A percentile compares a stretch with the other conserved stretches of the same genome.
These are phyloP conservation scores for Durio zibethinus DNA, from an alignment of 345 rosid genomes.

Conservation along the genomic window DNA sequence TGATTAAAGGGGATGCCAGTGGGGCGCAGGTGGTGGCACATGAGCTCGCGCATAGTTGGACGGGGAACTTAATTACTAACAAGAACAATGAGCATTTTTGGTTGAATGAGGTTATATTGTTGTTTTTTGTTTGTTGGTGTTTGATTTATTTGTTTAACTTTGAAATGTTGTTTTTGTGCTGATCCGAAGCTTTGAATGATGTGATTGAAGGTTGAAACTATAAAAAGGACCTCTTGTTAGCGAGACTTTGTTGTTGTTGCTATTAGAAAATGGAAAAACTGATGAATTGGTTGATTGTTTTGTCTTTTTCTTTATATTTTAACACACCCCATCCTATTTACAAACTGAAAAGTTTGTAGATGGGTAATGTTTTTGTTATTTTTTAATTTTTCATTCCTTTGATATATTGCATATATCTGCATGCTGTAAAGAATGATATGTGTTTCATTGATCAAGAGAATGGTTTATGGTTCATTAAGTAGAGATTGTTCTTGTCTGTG, in stretches of 20 bases:
- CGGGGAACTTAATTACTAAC: conserved; percentile 87
- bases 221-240: not conserved
- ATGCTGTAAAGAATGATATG: not conserved
- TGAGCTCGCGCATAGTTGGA: conserved; percentile 95
- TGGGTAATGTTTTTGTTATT: not conserved
- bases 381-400: not conserved
- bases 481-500: not conserved
- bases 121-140: not conserved
- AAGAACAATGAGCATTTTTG: conserved; percentile 87
- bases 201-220: not conserved
- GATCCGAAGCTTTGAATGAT: not conserved
- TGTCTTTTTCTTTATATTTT: not conserved
- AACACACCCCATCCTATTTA: not conserved
- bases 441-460: not conserved
- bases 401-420: not conserved
- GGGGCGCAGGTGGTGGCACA: conserved; percentile 93
- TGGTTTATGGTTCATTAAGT: not conserved
- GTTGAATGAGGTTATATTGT: conserved; percentile 78
- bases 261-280: not conserved
- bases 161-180: not conserved
- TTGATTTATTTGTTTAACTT: not conserved
- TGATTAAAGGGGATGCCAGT: conserved; percentile 79
- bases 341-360: not conserved
- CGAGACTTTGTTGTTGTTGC: not conserved
- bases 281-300: conserved; percentile 8